Evolutionary conservation across 2,329 filamentous ascomycete genomes (phyloP).

Genomic region (Colletotrichum sp.): DNA sequence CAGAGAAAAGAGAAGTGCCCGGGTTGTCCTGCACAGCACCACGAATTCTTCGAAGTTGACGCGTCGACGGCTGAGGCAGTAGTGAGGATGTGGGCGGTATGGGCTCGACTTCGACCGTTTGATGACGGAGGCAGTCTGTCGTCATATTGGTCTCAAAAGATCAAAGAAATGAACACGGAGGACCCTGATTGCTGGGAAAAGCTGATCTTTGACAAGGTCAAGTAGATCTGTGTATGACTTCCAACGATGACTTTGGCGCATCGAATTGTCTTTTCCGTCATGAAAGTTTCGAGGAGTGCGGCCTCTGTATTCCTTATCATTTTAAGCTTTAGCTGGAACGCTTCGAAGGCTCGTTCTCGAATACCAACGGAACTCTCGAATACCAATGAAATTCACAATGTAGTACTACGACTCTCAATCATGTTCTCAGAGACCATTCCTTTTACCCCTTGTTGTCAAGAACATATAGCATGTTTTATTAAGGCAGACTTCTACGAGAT

Average conservation of each 20-base stretch:
- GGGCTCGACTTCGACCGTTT: slow-evolving; percentile 32
- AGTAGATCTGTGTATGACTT: background rate
- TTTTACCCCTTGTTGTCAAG: too few species aligned
- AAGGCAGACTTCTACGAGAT: too few species aligned
- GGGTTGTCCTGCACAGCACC: slow-evolving; percentile 22
- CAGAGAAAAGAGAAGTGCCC: slow-evolving; percentile 30
- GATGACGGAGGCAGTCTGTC: slow-evolving; percentile 27
- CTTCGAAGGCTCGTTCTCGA: too few species aligned
- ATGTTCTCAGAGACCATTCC: too few species aligned
- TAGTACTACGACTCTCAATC: too few species aligned
- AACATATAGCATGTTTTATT: too few species aligned
- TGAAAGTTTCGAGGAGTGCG: too few species aligned
- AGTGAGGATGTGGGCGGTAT: slow-evolving; percentile 31
- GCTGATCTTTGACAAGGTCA: background rate
- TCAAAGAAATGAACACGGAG: background rate
- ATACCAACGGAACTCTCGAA: too few species aligned
- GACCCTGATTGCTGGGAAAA: background rate
- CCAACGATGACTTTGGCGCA: background rate
- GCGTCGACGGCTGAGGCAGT: slow-evolving; percentile 13
- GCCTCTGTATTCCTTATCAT: too few species aligned
- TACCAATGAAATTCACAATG: too few species aligned
- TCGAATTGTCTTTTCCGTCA: too few species aligned
- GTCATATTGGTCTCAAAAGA: slow-evolving; percentile 23
- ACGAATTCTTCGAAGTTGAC: slow-evolving; percentile 35
- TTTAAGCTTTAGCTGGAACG: too few species aligned